Conservation (phyloP, 108 stramenopile genomes). For the Skeletonema menzelii region DNA sequence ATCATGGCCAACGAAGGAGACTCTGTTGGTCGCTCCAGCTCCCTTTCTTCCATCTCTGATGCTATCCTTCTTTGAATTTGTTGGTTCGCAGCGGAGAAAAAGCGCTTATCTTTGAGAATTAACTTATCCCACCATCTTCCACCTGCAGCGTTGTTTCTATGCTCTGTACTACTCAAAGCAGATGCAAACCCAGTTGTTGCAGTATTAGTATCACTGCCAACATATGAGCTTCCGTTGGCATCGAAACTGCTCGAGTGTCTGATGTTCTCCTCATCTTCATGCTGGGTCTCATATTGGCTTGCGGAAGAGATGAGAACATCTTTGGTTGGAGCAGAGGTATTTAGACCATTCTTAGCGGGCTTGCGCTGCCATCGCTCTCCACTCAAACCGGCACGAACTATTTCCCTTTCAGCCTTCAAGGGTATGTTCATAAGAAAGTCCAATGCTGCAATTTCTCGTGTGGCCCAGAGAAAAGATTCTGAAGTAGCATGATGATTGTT, state of each 20-base stretch:
- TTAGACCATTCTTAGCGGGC: not conserved
- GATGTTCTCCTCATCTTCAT: conserved; percentile 3
- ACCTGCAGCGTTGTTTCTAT: conserved; percentile 13
- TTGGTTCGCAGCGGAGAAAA: conserved; percentile 44
- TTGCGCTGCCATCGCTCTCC: conserved; percentile 31
- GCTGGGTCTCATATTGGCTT: not conserved
- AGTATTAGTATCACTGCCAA: conserved; percentile 3
- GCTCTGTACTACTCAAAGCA: not conserved
- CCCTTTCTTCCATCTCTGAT: conserved; percentile 52
- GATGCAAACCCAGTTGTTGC: not conserved
- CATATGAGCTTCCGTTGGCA: not conserved
- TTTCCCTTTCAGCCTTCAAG: conserved; percentile 60
- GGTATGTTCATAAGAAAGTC: conserved; percentile 83
- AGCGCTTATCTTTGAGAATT: conserved; percentile 41
- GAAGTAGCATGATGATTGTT: not conserved
- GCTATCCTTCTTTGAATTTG: conserved; percentile 28
- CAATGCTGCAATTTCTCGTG: conserved; percentile 87
- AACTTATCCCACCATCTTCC: conserved; percentile 84
- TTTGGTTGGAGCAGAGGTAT: not conserved
- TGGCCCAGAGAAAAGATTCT: conserved; percentile 54
- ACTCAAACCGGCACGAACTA: conserved; percentile 59
- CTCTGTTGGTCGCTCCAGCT: conserved; percentile 66
- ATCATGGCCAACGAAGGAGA: conserved; percentile 3
- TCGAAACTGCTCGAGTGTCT: conserved; percentile 16
- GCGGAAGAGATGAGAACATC: conserved; percentile 2